Percentiles rank a stretch among this genome's conserved stretches.
These are phyloP conservation scores for Dactylellina parvicollis DNA, from an alignment of 2,329 filamentous ascomycete species.

Conservation along the genomic window DNA sequence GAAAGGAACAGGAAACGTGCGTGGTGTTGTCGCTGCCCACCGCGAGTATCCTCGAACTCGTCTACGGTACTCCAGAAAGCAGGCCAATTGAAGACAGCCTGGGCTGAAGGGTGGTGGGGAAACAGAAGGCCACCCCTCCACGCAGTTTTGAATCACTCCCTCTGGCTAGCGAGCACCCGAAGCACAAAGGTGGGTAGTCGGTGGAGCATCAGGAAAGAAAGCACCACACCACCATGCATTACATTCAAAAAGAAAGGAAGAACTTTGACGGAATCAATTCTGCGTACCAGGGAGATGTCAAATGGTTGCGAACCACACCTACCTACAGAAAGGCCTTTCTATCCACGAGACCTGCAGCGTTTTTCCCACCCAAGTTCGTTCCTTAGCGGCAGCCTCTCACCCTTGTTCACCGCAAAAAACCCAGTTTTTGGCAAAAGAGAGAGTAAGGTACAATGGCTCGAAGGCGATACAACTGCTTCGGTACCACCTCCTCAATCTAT, in stretches of 20 bases:
- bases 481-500: slow-evolving; percentile 52
- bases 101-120: slow-evolving; percentile 46
- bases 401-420: slow-evolving; percentile 39
- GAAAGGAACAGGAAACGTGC: slow-evolving; percentile 23
- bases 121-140: slow-evolving; percentile 32
- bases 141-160: slow-evolving; percentile 18
- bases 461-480: slow-evolving; percentile 47
- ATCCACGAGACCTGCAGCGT: slow-evolving; percentile 50
- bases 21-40: slow-evolving; percentile 42
- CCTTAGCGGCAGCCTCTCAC: slow-evolving; percentile 16
- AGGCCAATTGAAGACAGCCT: slow-evolving; percentile 30
- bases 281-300: slow-evolving; percentile 33
- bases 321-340: slow-evolving; percentile 34
- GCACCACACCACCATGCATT: slow-evolving; percentile 37
- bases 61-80: slow-evolving; percentile 8
- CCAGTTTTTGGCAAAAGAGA: slow-evolving; percentile 36
- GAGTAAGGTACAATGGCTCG: slow-evolving; percentile 48
- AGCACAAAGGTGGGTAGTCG: slow-evolving; percentile 23
- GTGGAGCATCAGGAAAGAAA: slow-evolving; percentile 9
- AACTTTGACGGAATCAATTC: background rate
- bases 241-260: slow-evolving; percentile 16
- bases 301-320: slow-evolving; percentile 53
- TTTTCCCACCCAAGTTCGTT: background rate
- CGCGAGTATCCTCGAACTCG: background rate
- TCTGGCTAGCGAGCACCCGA: slow-evolving; percentile 31